Evolutionary conservation across 2,329 filamentous ascomycete genomes (phyloP), one percentile per base, ranked within the genome.

Genomic region (Escovopsis weberi): DNA sequence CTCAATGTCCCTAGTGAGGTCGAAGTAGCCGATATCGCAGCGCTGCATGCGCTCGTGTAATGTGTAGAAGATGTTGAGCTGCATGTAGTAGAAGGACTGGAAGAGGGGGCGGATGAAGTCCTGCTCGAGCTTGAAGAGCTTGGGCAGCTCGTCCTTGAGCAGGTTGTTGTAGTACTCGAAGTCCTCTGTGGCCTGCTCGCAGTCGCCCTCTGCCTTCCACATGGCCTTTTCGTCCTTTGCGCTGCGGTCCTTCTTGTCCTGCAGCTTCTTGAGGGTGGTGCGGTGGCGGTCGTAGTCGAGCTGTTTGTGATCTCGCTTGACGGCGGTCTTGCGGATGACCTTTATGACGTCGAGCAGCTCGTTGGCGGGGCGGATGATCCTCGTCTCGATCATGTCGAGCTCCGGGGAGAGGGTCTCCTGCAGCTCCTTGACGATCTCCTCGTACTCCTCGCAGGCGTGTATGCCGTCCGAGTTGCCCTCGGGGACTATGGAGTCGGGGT

Each of bases 21-120:
- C 85, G 62, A 98, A 98, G 66, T 98, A 98, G 47, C 87, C 87
- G 58, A 98, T 98, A 57, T 96, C 88, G 60, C 93, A 87, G 51
- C 75, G 79, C 66, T 98, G 91, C 91, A 98, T 98, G 65, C 82
- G 86, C 64, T 96, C 89, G 61, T 98, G 91, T 42, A 98, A 72
- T 1, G 91, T 98, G 65, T 98, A 98, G 63, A 96, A 98, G 50
- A 98, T 85, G 63, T 98, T 98, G 50, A 98, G 76, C 64, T 98
- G 91, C 91, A 98, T 98, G 70, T 96, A 98, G 67, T 98, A 98
- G 68, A 98, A 98, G 9, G 85, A 94, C 61, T 96, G 91, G 72
- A 98, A 98, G 7, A 98, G 76, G 3, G 91, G 91, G 52, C 85
- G 81, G 61, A 98, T 98, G 61, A 98, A 96, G 61, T 96, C 83